Percentiles rank a stretch among this genome's conserved stretches.
Evolutionary conservation across 352 stramenopile genomes (phyloP).

Genomic region (Albugo candida): DNA sequence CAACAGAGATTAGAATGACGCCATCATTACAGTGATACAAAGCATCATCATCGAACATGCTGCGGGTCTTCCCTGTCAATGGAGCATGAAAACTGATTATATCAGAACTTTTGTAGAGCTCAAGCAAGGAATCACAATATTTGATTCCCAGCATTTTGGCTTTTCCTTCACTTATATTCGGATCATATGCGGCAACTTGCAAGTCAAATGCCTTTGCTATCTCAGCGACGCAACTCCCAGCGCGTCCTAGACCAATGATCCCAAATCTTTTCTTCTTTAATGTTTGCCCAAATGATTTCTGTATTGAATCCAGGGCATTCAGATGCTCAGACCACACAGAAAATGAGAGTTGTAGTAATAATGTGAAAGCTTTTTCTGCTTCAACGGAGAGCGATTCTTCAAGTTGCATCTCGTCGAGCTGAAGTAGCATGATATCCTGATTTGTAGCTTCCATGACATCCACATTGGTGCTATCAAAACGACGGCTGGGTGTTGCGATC

Average conservation of each 20-base stretch:
- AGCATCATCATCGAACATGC: constrained; percentile 73
- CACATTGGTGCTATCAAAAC: constrained; percentile 37
- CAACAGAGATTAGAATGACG: constrained; percentile 76
- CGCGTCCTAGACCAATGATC: constrained; percentile 52
- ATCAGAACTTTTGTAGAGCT: constrained; percentile 62
- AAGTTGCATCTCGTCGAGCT: constrained; percentile 54
- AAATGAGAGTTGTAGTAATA: constrained; percentile 41
- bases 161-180: constrained; percentile 47
- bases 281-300: constrained; percentile 34
- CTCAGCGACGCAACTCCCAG: constrained; percentile 47
- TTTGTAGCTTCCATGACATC: constrained; percentile 61
- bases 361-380: constrained; percentile 38
- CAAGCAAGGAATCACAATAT: constrained; percentile 23
- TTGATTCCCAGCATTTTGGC: constrained; percentile 44
- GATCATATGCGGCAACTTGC: constrained; percentile 48
- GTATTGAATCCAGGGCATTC: constrained; percentile 6
- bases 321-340: constrained; percentile 30
- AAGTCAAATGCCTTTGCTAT: constrained; percentile 54
- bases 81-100: constrained; percentile 91
- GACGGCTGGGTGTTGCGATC: constrained; percentile 28
- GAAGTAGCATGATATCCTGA: constrained; percentile 49
- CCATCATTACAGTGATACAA: constrained; percentile 79
- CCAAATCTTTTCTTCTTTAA: constrained; percentile 10
- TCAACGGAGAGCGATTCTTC: constrained; percentile 55
- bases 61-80: constrained; percentile 79